Base-by-base conservation (phyloP, 1,284 basidiomycete genomes). In the Bothia castanella region DNA sequence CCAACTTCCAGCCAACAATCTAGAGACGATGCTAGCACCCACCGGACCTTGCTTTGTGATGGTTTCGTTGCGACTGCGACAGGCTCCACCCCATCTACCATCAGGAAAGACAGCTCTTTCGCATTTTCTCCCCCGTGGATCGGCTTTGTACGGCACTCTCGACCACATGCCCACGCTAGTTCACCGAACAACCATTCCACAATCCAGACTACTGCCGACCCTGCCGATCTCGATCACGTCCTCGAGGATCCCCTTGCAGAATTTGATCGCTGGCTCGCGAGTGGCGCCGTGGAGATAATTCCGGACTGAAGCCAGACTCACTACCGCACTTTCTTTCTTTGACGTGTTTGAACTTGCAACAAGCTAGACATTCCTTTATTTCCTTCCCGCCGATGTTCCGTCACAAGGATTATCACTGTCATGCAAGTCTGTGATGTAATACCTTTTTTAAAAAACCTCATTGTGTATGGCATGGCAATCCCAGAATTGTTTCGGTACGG, bases 241-340 rank as follows among this genome's bases (percentile, higher is more conserved):
- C n/a, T 37, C 29, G 63, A 65, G 21, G 71, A 76, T 45, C 60
- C 70, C n/a, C 56, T 77, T 19, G 75, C 69, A 11, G 77, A 79
- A 42, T 71, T 80, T n/a, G 72, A 75, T 42, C 69, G 66, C 16
- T 79, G 76, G 76, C 52, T 79, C 25, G 68, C 69, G 16, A 75
- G 74, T 43, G 76, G 70, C 23, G 68, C 70, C 0, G 72, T 78
- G 12, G 66, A 67, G 32, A 68, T 74, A 49, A 56, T 67, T 35
- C 27, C 58, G 4, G 56, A 68, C 42, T 68, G 32, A 51, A 13
- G 31, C n/a, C 4, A 10, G n/a, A n/a, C n/a, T n/a, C n/a, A 10
- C 29, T 29, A 23, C 10, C 1, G 9, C 16, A 20, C 41, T 35
- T 21, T 7, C 20, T 43, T 21, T 36, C 12, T 25, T 34, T 27